Conservation (phyloP, 768 basidiomycete genomes). For the Ramaria rubella region DNA sequence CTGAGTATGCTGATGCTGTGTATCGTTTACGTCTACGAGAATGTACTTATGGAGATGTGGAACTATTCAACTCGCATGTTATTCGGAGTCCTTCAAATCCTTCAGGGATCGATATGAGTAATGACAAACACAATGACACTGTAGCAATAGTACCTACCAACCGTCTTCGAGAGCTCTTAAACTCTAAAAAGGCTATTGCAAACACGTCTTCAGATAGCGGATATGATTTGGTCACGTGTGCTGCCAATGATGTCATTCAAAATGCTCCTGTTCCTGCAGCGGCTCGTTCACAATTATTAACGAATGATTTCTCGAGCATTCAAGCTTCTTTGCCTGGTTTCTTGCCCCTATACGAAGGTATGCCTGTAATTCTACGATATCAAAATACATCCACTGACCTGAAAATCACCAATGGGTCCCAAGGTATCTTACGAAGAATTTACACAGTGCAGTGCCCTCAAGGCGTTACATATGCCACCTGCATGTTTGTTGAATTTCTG, state of each 20-base stretch:
- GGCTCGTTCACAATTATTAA: not conserved
- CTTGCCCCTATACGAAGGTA: not conserved
- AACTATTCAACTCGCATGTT: not conserved
- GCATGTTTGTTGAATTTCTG: not conserved
- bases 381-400: not conserved
- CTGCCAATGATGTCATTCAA: not conserved
- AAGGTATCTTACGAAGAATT: not conserved
- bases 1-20: slow-evolving; percentile 20
- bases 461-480: not conserved
- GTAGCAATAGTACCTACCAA: not conserved
- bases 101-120: not conserved
- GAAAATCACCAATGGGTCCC: not conserved
- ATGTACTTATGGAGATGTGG: not conserved
- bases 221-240: not conserved
- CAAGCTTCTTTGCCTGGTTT: not conserved
- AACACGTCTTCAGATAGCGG: not conserved
- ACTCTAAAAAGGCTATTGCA: not conserved
- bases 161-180: not conserved
- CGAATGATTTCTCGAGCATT: not conserved
- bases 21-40: not conserved
- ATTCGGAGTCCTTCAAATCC: not conserved
- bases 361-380: not conserved
- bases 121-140: not conserved
- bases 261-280: not conserved
- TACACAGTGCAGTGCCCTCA: not conserved